A percentile compares a stretch with the other conserved stretches of the same genome.
These are phyloP conservation scores for Fusarium annulatum DNA, from an alignment of 2,329 filamentous ascomycete genomes.

Conservation along the genomic window DNA sequence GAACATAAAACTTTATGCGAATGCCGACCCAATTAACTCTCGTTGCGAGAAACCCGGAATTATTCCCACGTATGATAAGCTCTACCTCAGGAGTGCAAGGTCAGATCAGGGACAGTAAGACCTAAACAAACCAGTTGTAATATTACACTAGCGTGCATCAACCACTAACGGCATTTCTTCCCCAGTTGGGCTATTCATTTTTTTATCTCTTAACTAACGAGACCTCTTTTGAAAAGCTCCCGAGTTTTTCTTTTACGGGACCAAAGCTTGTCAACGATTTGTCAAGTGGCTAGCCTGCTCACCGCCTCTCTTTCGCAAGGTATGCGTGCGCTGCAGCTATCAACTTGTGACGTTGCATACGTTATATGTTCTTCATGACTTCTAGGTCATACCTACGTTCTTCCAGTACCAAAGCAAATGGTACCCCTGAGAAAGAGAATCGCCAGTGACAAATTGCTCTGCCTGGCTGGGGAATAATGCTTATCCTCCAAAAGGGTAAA, in stretches of 20 bases:
- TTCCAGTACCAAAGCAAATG: neutral
- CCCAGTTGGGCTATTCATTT: neutral
- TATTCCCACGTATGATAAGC: neutral
- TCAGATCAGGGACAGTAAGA: neutral
- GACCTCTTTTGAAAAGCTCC: neutral
- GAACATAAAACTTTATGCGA: neutral
- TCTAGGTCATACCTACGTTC: neutral
- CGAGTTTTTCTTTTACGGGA: neutral
- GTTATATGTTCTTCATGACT: too few relatives aligned
- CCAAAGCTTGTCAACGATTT: too few relatives aligned
- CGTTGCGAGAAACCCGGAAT: neutral
- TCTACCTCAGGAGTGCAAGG: neutral
- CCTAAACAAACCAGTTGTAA: neutral
- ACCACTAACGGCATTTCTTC: neutral
- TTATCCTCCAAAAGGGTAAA: neutral
- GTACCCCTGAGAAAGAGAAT: too few relatives aligned
- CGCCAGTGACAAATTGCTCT: neutral
- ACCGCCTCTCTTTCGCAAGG: neutral
- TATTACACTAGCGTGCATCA: too few relatives aligned
- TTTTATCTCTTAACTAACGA: too few relatives aligned
- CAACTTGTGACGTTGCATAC: neutral
- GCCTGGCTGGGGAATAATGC: too few relatives aligned
- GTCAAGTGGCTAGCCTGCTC: neutral
- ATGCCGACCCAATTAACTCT: neutral
- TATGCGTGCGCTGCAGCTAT: neutral